These are phyloP conservation scores for Juglanconis oblonga DNA, from an alignment of 2,329 filamentous ascomycete genomes.

Conservation along the genomic window DNA sequence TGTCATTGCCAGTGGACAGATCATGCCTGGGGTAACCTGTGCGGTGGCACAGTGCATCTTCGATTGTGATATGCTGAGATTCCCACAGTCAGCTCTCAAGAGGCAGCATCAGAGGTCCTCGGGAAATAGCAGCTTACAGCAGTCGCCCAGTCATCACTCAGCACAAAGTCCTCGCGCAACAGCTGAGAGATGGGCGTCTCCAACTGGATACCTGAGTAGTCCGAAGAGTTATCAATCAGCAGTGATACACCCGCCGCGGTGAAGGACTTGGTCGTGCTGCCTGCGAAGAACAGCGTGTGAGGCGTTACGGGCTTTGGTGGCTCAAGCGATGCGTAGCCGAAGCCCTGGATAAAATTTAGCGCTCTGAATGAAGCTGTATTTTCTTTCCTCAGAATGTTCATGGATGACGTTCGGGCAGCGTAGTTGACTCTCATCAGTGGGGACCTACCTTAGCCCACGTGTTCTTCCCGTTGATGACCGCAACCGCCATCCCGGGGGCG, in stretches of 20 bases:
- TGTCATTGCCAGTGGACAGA: conserved; percentile 22
- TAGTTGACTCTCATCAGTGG: too few relatives aligned
- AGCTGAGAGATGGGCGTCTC: conserved; percentile 43
- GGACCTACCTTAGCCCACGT: conserved; percentile 36
- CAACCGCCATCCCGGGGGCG: conserved; percentile 47
- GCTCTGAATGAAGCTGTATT: not conserved
- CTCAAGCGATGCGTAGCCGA: conserved; percentile 32
- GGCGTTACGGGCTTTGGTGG: conserved; percentile 33
- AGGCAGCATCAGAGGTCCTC: not conserved
- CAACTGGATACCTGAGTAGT: conserved; percentile 41
- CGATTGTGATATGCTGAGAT: conserved; percentile 45
- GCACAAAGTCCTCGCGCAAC: conserved; percentile 50
- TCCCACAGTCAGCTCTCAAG: not conserved
- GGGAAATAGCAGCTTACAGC: not conserved
- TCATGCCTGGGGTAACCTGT: conserved; percentile 48
- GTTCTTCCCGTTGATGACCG: conserved; percentile 43
- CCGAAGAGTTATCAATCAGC: conserved; percentile 41
- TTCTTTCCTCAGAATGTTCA: not conserved
- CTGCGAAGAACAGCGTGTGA: conserved; percentile 52
- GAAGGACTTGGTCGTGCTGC: conserved; percentile 55
- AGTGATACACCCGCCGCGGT: conserved; percentile 47
- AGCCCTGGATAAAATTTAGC: conserved; percentile 30
- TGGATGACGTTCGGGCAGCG: too few relatives aligned
- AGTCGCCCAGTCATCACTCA: conserved; percentile 44
- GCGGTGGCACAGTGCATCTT: conserved; percentile 53